Evolutionary conservation across 495 filamentous ascomycete genomes (phyloP), one percentile per base, ranked within the genome.

Genomic region (Daldinia childiae): DNA sequence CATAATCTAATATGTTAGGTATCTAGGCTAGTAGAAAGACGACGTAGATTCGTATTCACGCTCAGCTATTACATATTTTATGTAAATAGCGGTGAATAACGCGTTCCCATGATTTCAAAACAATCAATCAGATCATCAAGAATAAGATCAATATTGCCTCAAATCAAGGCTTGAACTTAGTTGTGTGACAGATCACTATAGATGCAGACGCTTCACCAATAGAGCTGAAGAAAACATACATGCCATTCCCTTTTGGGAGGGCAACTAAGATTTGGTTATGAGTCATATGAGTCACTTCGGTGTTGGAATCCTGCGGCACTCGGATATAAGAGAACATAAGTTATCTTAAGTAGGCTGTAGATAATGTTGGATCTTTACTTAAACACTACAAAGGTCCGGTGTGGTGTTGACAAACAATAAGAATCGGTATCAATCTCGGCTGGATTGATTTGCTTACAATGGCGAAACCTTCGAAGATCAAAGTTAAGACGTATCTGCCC

Each of bases 401-500:
- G 43, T 24, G 17, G 8, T 1, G 9, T 21, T 24, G 43, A 6
- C 3, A 48, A 14, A 24, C 19, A 24, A 48, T 21, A 48, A 45
- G 41, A 45, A 21, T 21, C 15, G 7, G 8, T 3, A 19, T 45
- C 17, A 45, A 43, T 19, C 41, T n/a, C 41, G 0, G n/a, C 41
- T 45, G 17, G 17, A 26, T 52, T 27, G 24, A 1, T n/a, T 51
- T 14, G 39, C 27, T 48, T 14, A 41, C 6, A 21, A 72, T 73
- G 70, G 60, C 65, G n/a, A 32, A 54, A 27, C 50, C 34, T 15
- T 34, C 27, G 17, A 71, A 54, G n/a, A 43, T 73, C 51, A 67
- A 60, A 39, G 79, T 83, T 17, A 79, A 75, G 72, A 81, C 80
- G 39, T 77, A 64, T 3, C 68, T 80, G n/a, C 82, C 82, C 15